Evolutionary conservation across 2,329 filamentous ascomycete species (phyloP).

Genomic region (Karstenula rhodostoma): DNA sequence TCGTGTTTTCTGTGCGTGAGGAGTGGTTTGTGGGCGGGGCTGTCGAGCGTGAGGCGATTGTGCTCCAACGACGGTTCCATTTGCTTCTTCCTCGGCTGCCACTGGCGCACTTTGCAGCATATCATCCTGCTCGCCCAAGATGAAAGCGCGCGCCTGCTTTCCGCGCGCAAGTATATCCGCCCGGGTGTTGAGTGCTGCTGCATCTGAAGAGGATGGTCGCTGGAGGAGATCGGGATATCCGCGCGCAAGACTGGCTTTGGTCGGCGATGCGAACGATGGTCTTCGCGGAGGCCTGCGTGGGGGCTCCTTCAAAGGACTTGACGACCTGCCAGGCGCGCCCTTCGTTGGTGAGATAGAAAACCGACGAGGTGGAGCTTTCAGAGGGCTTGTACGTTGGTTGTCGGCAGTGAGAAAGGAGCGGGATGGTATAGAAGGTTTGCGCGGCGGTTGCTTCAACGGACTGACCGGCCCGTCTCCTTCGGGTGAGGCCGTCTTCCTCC

Average conservation of each 20-base stretch:
- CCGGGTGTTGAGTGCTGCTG: conserved; percentile 21
- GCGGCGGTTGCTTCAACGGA: conserved; percentile 41
- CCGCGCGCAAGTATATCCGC: conserved; percentile 25
- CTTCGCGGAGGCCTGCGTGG: conserved; percentile 46
- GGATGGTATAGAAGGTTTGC: conserved; percentile 48
- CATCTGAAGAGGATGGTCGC: conserved; percentile 25
- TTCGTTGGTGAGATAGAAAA: conserved; percentile 16
- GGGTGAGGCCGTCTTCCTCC: conserved; percentile 44
- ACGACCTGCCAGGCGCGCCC: conserved; percentile 19
- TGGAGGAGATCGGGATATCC: conserved; percentile 46
- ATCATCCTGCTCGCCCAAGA: conserved; percentile 25
- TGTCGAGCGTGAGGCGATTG: conserved; percentile 1
- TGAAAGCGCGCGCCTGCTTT: conserved; percentile 31
- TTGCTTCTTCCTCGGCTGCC: not conserved
- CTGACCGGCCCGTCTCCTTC: conserved; percentile 28
- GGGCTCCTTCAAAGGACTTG: conserved; percentile 41
- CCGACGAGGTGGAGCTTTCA: conserved; percentile 23
- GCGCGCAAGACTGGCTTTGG: conserved; percentile 50
- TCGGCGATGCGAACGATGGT: conserved; percentile 50
- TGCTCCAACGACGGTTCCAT: conserved; percentile 10
- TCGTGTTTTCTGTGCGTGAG: conserved; percentile 18
- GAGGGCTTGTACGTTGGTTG: conserved; percentile 39
- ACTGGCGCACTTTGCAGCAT: conserved; percentile 11
- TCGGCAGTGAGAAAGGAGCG: not conserved
- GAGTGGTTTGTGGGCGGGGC: conserved; percentile 18